Conservation (phyloP, 495 filamentous ascomycete genomes). For the Penicillium goetzii region DNA sequence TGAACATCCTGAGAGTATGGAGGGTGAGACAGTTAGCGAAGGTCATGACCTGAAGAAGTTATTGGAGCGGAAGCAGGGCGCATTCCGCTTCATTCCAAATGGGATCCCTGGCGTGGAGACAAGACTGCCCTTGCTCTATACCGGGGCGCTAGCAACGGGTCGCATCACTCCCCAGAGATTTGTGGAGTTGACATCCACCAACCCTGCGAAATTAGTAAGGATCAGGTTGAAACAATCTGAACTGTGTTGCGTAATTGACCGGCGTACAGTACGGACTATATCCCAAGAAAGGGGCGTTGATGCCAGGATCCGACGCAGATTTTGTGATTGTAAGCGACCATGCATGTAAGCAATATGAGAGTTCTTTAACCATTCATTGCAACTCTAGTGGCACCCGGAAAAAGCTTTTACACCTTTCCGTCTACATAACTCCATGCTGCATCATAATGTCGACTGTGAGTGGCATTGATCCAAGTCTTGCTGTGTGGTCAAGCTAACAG, state of each 20-base stretch:
- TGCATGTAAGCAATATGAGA: not conserved
- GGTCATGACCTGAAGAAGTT: constrained; percentile 10
- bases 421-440: constrained; percentile 45
- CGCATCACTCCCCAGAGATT: constrained; percentile 56
- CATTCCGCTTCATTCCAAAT: constrained; percentile 51
- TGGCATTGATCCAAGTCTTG: not conserved
- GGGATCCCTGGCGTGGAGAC: constrained; percentile 65
- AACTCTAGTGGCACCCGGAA: constrained; percentile 17
- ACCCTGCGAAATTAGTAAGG: constrained; percentile 56
- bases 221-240: not conserved
- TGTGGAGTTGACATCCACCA: constrained; percentile 60
- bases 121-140: constrained; percentile 52
- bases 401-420: constrained; percentile 3
- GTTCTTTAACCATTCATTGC: not conserved
- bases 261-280: constrained; percentile 53
- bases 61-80: constrained; percentile 25
- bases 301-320: constrained; percentile 57
- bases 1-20: constrained; percentile 16
- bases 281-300: constrained; percentile 57
- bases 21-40: constrained; percentile 10
- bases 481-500: not conserved
- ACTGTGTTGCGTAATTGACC: not conserved
- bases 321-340: constrained; percentile 40
- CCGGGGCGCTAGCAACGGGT: constrained; percentile 36
- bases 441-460: constrained; percentile 59